Conservation (phyloP, 2,329 filamentous ascomycete genomes). For the Fusarium devonianum region DNA sequence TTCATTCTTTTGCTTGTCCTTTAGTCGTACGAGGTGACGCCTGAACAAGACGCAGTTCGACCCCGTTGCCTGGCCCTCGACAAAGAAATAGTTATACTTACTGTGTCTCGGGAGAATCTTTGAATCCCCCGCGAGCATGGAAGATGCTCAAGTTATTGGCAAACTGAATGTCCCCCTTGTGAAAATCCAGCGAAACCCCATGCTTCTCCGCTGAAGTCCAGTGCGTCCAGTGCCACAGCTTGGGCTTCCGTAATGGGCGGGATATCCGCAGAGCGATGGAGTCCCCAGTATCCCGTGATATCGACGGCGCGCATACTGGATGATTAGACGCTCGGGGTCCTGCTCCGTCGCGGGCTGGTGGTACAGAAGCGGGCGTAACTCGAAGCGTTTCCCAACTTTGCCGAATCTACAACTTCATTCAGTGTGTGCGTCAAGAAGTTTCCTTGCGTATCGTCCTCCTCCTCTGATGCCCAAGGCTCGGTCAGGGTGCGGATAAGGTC, state of each 20-base stretch:
- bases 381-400: constrained; percentile 54
- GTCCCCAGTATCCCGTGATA: constrained; percentile 65
- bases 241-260: constrained; percentile 64
- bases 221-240: constrained; percentile 59
- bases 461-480: constrained; percentile 55
- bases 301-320: constrained; percentile 66
- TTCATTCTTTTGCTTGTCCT: too few relatives aligned
- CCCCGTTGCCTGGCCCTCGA: too few relatives aligned
- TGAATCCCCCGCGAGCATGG: constrained; percentile 60
- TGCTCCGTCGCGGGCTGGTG: constrained; percentile 57
- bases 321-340: constrained; percentile 60
- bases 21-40: constrained; percentile 58
- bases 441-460: constrained; percentile 43
- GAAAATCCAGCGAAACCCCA: constrained; percentile 54
- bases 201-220: constrained; percentile 59
- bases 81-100: constrained; percentile 40
- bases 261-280: constrained; percentile 61
- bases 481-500: constrained; percentile 66
- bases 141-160: constrained; percentile 63
- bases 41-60: constrained; percentile 20
- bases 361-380: constrained; percentile 61
- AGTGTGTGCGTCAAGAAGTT: constrained; percentile 51
- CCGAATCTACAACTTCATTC: constrained; percentile 60
- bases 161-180: constrained; percentile 61
- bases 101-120: constrained; percentile 53